These are phyloP conservation scores for Penicillium steckii DNA, from an alignment of 495 filamentous ascomycete species.

Conservation along the genomic window DNA sequence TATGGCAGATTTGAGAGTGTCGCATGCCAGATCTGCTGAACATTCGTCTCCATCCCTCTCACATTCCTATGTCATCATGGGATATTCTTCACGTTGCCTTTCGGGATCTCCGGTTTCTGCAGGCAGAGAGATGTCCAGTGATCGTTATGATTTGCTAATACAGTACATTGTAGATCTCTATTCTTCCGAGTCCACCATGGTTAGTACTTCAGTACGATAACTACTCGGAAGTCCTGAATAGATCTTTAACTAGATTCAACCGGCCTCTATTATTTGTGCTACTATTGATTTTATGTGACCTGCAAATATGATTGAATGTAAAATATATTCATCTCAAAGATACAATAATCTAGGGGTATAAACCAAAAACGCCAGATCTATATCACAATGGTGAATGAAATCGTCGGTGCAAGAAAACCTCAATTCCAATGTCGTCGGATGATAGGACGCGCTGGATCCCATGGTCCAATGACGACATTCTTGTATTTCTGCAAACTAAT, in stretches of 20 bases:
- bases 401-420: slow-evolving; percentile 6
- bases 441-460: slow-evolving; percentile 93
- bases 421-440: slow-evolving; percentile 59
- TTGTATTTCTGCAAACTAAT: slow-evolving; percentile 98
- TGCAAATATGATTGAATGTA: neutral
- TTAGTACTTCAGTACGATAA: too few species aligned
- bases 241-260: too few species aligned
- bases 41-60: slow-evolving; percentile 15
- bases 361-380: slow-evolving; percentile 18
- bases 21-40: slow-evolving; percentile 12
- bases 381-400: slow-evolving; percentile 11
- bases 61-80: slow-evolving; percentile 19
- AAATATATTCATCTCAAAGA: neutral
- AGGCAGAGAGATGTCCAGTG: too few species aligned
- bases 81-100: slow-evolving; percentile 3
- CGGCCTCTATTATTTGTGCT: too few species aligned
- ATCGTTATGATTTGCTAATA: too few species aligned
- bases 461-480: slow-evolving; percentile 96
- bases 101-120: neutral
- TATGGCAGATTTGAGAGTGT: too few species aligned
- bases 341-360: slow-evolving; percentile 29
- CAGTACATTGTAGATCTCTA: too few species aligned
- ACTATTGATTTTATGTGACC: too few species aligned
- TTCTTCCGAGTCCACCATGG: too few species aligned
- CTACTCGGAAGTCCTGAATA: too few species aligned